Base-by-base conservation (phyloP, 192 early-diverging fungal species). In the Coemansia sp. region DNA sequence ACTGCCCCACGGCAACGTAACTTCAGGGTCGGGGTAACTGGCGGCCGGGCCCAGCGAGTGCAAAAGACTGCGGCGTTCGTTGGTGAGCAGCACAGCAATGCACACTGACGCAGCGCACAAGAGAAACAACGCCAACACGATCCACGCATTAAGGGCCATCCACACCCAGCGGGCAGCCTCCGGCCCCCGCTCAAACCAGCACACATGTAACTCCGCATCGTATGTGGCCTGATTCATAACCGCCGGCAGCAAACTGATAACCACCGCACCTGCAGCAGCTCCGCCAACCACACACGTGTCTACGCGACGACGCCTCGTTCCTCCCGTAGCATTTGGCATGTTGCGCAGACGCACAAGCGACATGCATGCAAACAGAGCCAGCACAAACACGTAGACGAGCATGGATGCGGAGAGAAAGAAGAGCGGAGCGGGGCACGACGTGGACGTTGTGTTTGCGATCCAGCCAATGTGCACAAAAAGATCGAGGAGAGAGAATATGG, bases 101-200 rank as follows among this genome's bases (percentile, higher is more conserved):
- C 68, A 69, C 8, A 66, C 49, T 0, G 75, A 68, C 17, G 67
- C 66, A 10, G 66, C 66, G 9, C 64, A 50, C n/a, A 78, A 66
- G 28, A 78, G 67, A 5, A 78, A 21, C 11, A 78, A 53, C 38
- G 63, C 63, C 25, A 72, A 23, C 5, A 72, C 63, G 0, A 78
- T 62, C 75, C 75, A 78, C 25, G 60, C 23, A 28, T 78, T 71
- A 20, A 78, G 66, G 26, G 75, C 51, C 66, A 78, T 67, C 75
- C 75, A 78, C 26, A 69, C 63, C 75, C 75, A 78, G 19, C 75
- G 66, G 49, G 68, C 22, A 14, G 75, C 63, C 5, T 54, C 62
- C 0, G 56, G 23, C n/a, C 53, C 52, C 19, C 46, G 38, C 1
- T 46, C 61, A 58, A 78, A 69, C 75, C 75, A 78, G 46, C 75